Conservation (phyloP, 2,329 filamentous ascomycete genomes). For the Microcyclosporella mali region DNA sequence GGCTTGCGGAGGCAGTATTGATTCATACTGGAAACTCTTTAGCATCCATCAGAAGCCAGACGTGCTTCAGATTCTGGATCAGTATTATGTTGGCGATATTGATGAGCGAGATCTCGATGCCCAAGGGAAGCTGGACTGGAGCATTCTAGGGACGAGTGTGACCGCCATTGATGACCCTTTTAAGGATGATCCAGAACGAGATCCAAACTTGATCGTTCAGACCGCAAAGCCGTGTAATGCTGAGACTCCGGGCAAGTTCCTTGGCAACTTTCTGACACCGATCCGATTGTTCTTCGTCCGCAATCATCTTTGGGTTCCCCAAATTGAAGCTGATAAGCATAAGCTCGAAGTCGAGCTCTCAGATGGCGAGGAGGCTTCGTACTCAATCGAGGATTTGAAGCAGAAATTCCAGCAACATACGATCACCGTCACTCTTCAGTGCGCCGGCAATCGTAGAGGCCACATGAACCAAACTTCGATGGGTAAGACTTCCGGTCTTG, state of each 20-base stretch:
- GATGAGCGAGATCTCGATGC: slow-evolving; percentile 54
- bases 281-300: slow-evolving; percentile 54
- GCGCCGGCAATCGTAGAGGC: slow-evolving; percentile 53
- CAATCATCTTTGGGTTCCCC: slow-evolving; percentile 58
- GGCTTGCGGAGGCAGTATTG: slow-evolving; percentile 58
- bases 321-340: slow-evolving; percentile 41
- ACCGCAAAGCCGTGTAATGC: slow-evolving; percentile 56
- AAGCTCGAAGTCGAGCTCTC: slow-evolving; percentile 50
- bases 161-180: slow-evolving; percentile 58
- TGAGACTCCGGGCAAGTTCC: slow-evolving; percentile 49
- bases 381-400: slow-evolving; percentile 51
- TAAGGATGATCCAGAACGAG: slow-evolving; percentile 47
- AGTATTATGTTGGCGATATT: slow-evolving; percentile 58
- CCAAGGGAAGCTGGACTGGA: slow-evolving; percentile 38
- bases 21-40: slow-evolving; percentile 66
- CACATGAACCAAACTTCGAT: slow-evolving; percentile 47
- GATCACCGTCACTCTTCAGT: slow-evolving; percentile 54
- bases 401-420: slow-evolving; percentile 46
- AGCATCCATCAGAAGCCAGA: slow-evolving; percentile 61
- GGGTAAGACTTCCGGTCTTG: slow-evolving; percentile 50
- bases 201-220: slow-evolving; percentile 46
- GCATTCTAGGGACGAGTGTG: slow-evolving; percentile 5
- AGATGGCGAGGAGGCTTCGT: slow-evolving; percentile 49
- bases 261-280: slow-evolving; percentile 50
- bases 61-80: slow-evolving; percentile 56